Conservation (phyloP, 2,329 filamentous ascomycete species). For the Fusarium staphyleae region DNA sequence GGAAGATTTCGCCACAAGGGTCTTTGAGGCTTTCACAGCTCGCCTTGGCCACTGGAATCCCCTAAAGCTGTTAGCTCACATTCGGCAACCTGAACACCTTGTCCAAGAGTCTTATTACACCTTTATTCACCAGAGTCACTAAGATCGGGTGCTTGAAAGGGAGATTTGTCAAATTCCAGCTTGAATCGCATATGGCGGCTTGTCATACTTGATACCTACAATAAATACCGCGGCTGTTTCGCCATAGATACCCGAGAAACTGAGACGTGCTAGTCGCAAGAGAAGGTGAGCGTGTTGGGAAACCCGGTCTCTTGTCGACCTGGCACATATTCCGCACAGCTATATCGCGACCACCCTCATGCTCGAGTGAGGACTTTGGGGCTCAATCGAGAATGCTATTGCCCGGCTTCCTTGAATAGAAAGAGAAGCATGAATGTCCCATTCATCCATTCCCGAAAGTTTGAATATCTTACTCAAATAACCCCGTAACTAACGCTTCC, state of each 20-base stretch:
- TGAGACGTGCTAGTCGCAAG: constrained; percentile 3
- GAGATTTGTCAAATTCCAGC: constrained; percentile 20
- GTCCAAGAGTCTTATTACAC: too few relatives aligned
- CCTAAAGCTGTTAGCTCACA: too few relatives aligned
- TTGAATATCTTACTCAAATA: too few relatives aligned
- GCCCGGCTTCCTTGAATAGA: not conserved
- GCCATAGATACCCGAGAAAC: not conserved
- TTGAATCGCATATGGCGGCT: not conserved
- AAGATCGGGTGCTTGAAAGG: not conserved
- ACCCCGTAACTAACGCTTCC: not conserved
- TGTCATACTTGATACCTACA: constrained; percentile 8
- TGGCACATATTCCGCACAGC: not conserved
- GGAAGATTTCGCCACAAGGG: not conserved
- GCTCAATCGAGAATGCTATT: not conserved
- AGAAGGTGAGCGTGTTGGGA: constrained; percentile 6
- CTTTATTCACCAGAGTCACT: too few relatives aligned
- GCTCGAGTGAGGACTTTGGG: not conserved
- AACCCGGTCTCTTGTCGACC: not conserved
- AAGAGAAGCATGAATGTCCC: not conserved
- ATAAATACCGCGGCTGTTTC: not conserved
- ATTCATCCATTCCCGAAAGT: not conserved
- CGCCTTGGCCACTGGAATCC: too few relatives aligned
- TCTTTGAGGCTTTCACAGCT: not conserved
- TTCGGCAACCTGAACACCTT: too few relatives aligned
- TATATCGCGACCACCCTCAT: not conserved